Base-by-base conservation (phyloP, 2,329 filamentous ascomycete genomes). In the Fusarium musae region DNA sequence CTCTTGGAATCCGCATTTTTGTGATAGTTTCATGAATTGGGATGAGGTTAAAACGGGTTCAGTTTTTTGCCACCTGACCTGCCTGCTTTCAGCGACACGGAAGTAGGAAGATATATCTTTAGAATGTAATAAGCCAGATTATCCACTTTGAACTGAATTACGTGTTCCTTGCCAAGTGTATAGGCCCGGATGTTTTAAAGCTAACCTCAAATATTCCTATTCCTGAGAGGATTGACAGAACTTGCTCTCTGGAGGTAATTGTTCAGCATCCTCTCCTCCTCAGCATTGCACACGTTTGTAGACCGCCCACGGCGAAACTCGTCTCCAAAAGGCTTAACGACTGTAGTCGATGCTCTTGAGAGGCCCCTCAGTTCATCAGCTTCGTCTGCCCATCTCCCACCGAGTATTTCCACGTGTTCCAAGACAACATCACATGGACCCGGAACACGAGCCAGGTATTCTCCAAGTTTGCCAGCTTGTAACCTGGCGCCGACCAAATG, bases 1-100 rank as follows among this genome's bases (percentile, higher is more conserved):
- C 42, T 43, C 6, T 43, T 8, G 5, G 9, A 0, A 3, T 43
- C 15, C 17, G 6, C 0, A 1, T 3, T 43, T 10, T 26, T 8
- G 9, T 43, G 23, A 2, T 17, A 17, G 19, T 12, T 26, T 5
- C 6, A 26, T 43, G 2, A 2, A 26, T 3, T 8, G 6, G 42
- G 4, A 16, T 9, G 6, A 43, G n/a, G 2, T 9, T 17, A 8
- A 10, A 5, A 12, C 1, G 2, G 15, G 23, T 17, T 43, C 6
- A 17, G 23, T 0, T 6, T 43, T 26, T 43, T 17, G 6, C 11
- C 17, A 3, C 15, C 9, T 43, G 9, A 8, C 15, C 9, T 43
- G 6, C 0, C 21, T 11, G 42, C 1, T 43, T 43, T 15, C 0
- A 15, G 42, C 4, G 23, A 11, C 9, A 15, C 9, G 40, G 40